Evolutionary conservation across 2,329 filamentous ascomycete genomes (phyloP).

Genomic region (Fusarium austroafricanum): DNA sequence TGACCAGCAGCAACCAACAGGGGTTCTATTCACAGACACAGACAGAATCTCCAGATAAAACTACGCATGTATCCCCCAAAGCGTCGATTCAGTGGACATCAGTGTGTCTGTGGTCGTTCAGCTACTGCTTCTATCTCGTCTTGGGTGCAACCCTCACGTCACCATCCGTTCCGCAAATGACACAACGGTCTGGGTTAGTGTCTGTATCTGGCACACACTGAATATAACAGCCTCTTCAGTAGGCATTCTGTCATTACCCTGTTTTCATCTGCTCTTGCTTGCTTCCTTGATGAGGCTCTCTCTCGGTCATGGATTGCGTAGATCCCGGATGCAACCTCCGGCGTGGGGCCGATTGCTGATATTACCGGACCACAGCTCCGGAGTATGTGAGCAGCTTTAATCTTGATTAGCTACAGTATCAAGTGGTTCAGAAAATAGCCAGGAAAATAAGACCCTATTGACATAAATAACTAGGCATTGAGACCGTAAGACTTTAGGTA

Average conservation of each 20-base stretch:
- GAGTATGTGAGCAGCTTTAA: neutral
- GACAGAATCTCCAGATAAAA: neutral
- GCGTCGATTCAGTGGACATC: neutral
- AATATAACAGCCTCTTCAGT: neutral
- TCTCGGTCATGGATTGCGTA: constrained; percentile 22
- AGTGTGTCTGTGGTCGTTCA: constrained; percentile 1
- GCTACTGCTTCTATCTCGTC: neutral
- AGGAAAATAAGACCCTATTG: too few species aligned
- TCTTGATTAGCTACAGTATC: neutral
- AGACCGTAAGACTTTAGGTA: too few species aligned
- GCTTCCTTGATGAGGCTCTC: constrained; percentile 21
- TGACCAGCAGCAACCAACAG: constrained; percentile 4
- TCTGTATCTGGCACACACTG: neutral
- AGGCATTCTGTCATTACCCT: neutral
- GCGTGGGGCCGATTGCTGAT: constrained; percentile 29
- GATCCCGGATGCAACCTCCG: constrained; percentile 33
- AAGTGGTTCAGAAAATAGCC: too few species aligned
- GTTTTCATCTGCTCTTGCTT: constrained; percentile 7
- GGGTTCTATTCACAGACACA: neutral
- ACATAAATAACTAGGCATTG: too few species aligned
- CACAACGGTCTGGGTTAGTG: constrained; percentile 1
- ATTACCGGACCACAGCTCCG: constrained; percentile 9
- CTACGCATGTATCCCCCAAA: neutral
- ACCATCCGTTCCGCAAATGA: constrained; percentile 24
- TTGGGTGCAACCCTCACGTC: constrained; percentile 17